A percentile compares a stretch with the other conserved stretches of the same genome.
Conservation (phyloP, 139 green algal genomes). For the Pleodorina starrii region DNA sequence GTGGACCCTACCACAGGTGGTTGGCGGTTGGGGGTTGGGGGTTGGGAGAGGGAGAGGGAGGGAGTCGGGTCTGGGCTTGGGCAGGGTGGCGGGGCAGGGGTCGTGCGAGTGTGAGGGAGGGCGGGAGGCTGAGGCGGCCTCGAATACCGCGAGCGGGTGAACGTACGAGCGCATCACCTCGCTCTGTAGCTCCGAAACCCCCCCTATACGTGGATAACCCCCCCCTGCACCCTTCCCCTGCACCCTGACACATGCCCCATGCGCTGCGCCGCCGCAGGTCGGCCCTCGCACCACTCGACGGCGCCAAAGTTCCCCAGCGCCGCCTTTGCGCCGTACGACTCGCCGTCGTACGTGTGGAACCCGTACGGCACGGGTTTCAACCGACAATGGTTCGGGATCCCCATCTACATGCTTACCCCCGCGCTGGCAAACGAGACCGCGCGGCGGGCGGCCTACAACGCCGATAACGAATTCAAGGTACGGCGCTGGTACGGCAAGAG, state of each 20-base stretch:
- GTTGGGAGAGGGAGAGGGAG: background rate
- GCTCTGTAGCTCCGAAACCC: no score
- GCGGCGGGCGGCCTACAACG: conserved; percentile 64
- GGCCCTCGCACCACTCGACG: background rate
- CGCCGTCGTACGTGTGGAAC: conserved; percentile 29
- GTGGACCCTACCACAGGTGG: conserved; percentile 35
- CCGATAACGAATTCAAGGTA: background rate
- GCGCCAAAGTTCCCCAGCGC: conserved; percentile 1
- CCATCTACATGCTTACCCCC: conserved; percentile 25
- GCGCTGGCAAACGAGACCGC: conserved; percentile 39
- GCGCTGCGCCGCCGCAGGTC: background rate
- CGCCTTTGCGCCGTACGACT: conserved; percentile 15
- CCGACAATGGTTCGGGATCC: conserved; percentile 16
- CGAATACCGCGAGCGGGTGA: no score
- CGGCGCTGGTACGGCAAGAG: no score
- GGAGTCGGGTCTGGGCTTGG: background rate
- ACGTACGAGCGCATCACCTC: no score
- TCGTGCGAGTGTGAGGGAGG: no score
- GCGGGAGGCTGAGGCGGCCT: no score
- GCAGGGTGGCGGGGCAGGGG: no score
- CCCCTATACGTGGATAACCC: no score
- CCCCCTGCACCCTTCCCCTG: no score
- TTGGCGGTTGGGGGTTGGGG: background rate
- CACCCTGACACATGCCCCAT: no score
- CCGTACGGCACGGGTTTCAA: background rate